Percentiles rank a stretch among this genome's conserved stretches.
Conservation (phyloP, 441 rosid genomes). For the Gossypium aridum region DNA sequence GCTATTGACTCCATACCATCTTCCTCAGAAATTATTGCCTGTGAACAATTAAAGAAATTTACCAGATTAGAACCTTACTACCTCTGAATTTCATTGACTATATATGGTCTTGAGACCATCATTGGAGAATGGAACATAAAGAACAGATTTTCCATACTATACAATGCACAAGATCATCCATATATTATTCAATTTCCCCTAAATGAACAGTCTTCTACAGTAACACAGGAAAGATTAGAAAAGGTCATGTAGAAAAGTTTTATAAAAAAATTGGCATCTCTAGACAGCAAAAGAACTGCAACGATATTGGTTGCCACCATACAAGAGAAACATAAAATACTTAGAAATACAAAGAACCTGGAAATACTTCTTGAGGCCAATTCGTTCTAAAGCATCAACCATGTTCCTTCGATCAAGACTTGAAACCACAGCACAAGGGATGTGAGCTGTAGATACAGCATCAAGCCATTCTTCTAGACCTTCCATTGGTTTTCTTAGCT, state of each 20-base stretch:
- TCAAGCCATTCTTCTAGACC: conserved; percentile 86
- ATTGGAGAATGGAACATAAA: neutral
- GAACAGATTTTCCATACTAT: neutral
- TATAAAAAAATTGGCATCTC: neutral
- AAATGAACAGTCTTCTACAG: neutral
- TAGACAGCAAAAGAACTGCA: neutral
- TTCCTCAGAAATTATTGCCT: conserved; percentile 90
- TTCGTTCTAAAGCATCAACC: conserved; percentile 58
- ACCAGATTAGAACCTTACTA: neutral
- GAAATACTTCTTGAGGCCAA: conserved; percentile 77
- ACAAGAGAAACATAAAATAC: neutral
- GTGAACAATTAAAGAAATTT: neutral
- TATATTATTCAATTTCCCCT: neutral
- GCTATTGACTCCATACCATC: conserved; percentile 98
- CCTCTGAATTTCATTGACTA: neutral
- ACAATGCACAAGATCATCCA: neutral
- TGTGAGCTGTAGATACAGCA: conserved; percentile 63
- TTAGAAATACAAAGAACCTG: conserved; percentile 41
- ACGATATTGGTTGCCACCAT: neutral
- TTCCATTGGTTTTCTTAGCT: conserved; percentile 67
- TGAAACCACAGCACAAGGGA: conserved; percentile 95
- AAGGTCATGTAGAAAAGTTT: neutral
- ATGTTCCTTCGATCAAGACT: conserved; percentile 75
- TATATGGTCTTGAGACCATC: neutral
- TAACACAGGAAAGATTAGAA: neutral